A percentile compares a stretch with the other conserved stretches of the same genome.
These are phyloP conservation scores for Suhomyces taliae DNA, from an alignment of 1,139 yeast genomes.

Conservation along the genomic window DNA sequence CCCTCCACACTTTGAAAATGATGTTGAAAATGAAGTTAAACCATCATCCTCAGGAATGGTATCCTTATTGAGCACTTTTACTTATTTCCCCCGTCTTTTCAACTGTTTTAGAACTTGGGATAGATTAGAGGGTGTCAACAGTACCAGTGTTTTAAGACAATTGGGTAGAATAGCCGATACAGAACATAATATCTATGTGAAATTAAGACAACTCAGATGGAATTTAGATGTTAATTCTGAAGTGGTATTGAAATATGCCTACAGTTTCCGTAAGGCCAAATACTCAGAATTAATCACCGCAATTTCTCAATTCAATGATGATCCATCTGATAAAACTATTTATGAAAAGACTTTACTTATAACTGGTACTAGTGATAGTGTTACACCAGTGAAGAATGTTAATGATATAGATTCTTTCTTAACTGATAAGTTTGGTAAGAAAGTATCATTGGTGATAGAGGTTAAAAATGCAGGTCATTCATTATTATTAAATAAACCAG, in stretches of 20 bases:
- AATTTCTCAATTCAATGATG: conserved; percentile 36
- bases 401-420: conserved; percentile 26
- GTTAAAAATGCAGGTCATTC: conserved; percentile 68
- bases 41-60: conserved; percentile 8
- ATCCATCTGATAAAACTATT: conserved; percentile 28
- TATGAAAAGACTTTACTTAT: conserved; percentile 51
- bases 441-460: conserved; percentile 35
- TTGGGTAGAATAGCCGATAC: conserved; percentile 28
- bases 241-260: conserved; percentile 53
- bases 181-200: conserved; percentile 36
- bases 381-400: conserved; percentile 49
- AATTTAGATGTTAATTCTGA: conserved; percentile 62
- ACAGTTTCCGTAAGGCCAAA: conserved; percentile 47
- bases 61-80: conserved; percentile 23
- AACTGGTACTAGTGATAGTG: conserved; percentile 58
- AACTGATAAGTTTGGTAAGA: conserved; percentile 24
- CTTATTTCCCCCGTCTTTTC: conserved; percentile 52
- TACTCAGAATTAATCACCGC: conserved; percentile 46
- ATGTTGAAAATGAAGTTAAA: conserved; percentile 13
- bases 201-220: conserved; percentile 66
- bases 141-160: conserved; percentile 58
- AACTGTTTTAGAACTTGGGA: conserved; percentile 59
- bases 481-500: conserved; percentile 62
- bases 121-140: conserved; percentile 59
- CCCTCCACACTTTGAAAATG: conserved; percentile 52